phyloP scores from a whole-genome alignment of 306 rosid genomes.

The Biancaea sappan region DNA sequence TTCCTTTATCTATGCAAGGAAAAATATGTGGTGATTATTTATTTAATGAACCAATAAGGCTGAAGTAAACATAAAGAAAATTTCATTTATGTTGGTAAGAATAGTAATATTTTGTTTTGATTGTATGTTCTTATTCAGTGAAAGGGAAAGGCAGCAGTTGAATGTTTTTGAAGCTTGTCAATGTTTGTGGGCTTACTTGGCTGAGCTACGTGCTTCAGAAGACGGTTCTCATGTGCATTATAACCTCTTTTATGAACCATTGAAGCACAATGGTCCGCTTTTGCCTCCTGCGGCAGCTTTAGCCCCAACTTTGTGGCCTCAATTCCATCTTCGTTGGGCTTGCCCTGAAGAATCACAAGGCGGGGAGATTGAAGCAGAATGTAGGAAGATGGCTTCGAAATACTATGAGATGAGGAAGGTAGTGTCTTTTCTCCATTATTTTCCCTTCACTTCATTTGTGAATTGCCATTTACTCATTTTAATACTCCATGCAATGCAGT shows the following conservation, averaged over 20 bases:
- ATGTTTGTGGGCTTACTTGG: conserved; percentile 88
- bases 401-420: conserved; percentile 82
- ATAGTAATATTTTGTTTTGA: conserved; percentile 33
- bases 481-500: background rate
- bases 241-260: conserved; percentile 80
- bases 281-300: conserved; percentile 94
- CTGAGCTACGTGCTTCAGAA: conserved; percentile 70
- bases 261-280: conserved; percentile 58
- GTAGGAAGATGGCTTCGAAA: conserved; percentile 63
- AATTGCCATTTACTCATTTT: conserved; percentile 5
- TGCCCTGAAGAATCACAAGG: conserved; percentile 78
- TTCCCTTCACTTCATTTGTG: background rate
- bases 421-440: conserved; percentile 31
- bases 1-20: background rate
- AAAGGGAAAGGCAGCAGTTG: conserved; percentile 81
- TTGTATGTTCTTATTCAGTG: conserved; percentile 56
- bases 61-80: conserved; percentile 10
- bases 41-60: conserved; percentile 1
- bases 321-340: conserved; percentile 96
- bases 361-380: conserved; percentile 78
- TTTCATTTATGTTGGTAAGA: conserved; percentile 6
- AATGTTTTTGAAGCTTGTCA: conserved; percentile 81
- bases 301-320: conserved; percentile 97
- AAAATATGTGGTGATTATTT: background rate
- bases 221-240: conserved; percentile 76